These are phyloP conservation scores for Aspergillus ostianus DNA, from an alignment of 495 filamentous ascomycete species.

Conservation along the genomic window DNA sequence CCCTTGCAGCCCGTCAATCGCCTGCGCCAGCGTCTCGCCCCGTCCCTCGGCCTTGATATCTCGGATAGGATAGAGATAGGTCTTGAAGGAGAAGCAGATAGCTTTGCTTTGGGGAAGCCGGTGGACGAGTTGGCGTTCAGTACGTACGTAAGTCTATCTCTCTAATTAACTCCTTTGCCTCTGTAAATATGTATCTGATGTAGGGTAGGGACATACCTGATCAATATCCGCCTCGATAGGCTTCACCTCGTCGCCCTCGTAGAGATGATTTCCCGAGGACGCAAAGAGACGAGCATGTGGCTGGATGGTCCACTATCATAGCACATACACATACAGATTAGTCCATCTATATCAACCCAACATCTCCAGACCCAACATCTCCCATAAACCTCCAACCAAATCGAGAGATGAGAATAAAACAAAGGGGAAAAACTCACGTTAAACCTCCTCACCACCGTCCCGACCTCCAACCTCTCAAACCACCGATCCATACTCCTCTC, in stretches of 20 bases:
- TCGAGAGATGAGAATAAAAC: too few species aligned
- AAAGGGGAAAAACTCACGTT: slow-evolving; percentile 46
- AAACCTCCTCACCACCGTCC: slow-evolving; percentile 30
- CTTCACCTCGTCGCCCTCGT: slow-evolving; percentile 18
- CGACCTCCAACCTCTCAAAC: slow-evolving; percentile 44
- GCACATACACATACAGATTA: too few species aligned
- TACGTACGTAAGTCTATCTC: slow-evolving; percentile 42
- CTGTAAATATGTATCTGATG: background rate
- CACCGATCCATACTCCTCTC: slow-evolving; percentile 73
- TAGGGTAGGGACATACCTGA: slow-evolving; percentile 1
- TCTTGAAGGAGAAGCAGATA: slow-evolving; percentile 73
- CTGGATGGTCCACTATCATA: background rate
- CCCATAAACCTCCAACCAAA: slow-evolving; percentile 10
- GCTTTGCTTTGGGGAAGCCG: slow-evolving; percentile 61
- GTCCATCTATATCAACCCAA: background rate
- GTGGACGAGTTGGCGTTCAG: slow-evolving; percentile 70
- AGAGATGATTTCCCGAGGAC: slow-evolving; percentile 18
- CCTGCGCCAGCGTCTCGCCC: slow-evolving; percentile 58
- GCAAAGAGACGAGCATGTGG: slow-evolving; percentile 14
- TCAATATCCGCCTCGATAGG: slow-evolving; percentile 11
- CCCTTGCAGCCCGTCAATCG: slow-evolving; percentile 63
- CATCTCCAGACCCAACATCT: too few species aligned
- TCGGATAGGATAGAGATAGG: slow-evolving; percentile 62
- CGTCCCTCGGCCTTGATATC: slow-evolving; percentile 66
- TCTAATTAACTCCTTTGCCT: too few species aligned